Evolutionary conservation across 1,284 basidiomycete genomes (phyloP), one percentile per base, ranked within the genome.

Genomic region (Heliocybe sulcata): DNA sequence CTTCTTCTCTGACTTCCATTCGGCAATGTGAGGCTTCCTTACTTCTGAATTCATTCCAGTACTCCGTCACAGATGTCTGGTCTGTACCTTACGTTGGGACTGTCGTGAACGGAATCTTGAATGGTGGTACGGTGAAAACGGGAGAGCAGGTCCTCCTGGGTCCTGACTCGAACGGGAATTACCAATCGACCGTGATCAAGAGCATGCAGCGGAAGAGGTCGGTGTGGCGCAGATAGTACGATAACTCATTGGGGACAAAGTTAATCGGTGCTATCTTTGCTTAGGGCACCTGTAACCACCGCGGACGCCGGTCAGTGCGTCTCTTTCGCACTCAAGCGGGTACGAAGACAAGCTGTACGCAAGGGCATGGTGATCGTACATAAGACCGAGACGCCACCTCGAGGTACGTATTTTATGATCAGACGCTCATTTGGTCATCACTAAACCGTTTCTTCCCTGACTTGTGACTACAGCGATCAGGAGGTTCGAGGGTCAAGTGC

Each of bases 241-340:
- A 29, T 6, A 42, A 42, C 8, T 6, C 20, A 23, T 35, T 58
- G 20, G 45, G n/a, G 22, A 12, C 47, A 26, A 25, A n/a, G n/a
- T 26, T 33, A 23, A 33, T 56, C 29, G 45, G 51, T 16, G 35
- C 38, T 33, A 49, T 53, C 22, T 35, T 35, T 50, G 23, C 33
- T 56, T 50, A 89, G 92, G 38, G 93, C 92, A 26, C 79, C 87
- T 53, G 94, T 99, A 8, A 79, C 80, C 25, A 80, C 79, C 10
- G 96, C 92, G 0, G 92, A 94, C 61, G 97, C 96, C 0, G 96
- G 96, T 1, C 96, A 99, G 71, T 93, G 90, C 55, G 94, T 98
- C 9, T 92, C 92, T 23, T 79, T 98, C 55, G 97, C 95, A 3
- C 73, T 99, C 25, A 99, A 99, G 76, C 81, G 93, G 52, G 86